These are phyloP conservation scores for Hanseniaspora hatyaiensis DNA, from an alignment of 805 yeast genomes.

Conservation along the genomic window DNA sequence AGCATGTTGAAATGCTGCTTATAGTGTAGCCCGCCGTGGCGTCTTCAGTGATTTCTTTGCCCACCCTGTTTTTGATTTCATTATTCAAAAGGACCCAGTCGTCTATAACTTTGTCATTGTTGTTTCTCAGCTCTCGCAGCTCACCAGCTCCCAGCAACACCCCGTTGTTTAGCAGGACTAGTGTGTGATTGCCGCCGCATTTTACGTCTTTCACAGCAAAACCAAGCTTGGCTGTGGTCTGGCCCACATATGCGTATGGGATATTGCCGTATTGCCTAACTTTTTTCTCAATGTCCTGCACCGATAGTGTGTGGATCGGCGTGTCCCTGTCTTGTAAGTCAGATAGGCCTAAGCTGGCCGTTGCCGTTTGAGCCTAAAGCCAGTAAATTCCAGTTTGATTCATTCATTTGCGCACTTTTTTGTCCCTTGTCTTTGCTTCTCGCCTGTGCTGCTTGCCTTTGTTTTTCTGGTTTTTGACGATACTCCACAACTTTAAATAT, in stretches of 20 bases:
- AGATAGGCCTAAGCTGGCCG: constrained; percentile 56
- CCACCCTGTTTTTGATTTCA: constrained; percentile 58
- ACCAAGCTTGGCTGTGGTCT: no score
- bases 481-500: no score
- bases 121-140: neutral
- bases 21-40: constrained; percentile 29
- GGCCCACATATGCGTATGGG: no score
- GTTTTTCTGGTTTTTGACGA: no score
- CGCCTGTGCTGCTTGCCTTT: no score
- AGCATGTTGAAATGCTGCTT: constrained; percentile 4
- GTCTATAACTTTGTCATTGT: neutral
- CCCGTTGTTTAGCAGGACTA: constrained; percentile 46
- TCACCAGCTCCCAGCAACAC: constrained; percentile 45
- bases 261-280: no score
- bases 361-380: constrained; percentile 80
- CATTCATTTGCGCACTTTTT: neutral
- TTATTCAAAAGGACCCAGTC: constrained; percentile 12
- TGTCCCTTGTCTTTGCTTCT: no score
- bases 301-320: constrained; percentile 23
- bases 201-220: constrained; percentile 27
- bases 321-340: constrained; percentile 38
- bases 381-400: constrained; percentile 2
- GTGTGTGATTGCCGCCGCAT: constrained; percentile 83
- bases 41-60: constrained; percentile 42
- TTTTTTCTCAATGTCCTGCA: neutral